Evolutionary conservation across 495 filamentous ascomycete genomes (phyloP).

Genomic region (Penicillium desertorum): DNA sequence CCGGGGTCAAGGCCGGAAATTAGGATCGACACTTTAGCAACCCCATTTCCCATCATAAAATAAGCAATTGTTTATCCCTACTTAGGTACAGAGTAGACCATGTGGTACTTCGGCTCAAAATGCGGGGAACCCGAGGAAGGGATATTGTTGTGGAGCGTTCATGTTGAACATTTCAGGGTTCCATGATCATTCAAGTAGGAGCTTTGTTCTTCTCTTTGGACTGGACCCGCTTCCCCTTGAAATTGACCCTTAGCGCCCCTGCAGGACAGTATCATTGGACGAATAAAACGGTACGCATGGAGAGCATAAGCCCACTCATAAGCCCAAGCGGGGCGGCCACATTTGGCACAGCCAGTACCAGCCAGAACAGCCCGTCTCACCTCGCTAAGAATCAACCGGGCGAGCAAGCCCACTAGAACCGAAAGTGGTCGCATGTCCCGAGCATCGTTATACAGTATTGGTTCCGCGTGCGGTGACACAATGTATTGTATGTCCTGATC

Average conservation of each 20-base stretch:
- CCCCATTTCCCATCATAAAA: neutral
- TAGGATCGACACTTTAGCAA: neutral
- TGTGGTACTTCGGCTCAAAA: neutral
- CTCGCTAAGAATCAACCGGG: neutral
- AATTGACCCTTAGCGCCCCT: neutral
- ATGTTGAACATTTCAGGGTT: neutral
- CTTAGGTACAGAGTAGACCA: neutral
- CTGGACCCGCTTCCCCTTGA: neutral
- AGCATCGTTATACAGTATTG: neutral
- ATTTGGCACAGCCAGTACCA: neutral
- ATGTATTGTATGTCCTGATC: neutral
- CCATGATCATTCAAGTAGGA: neutral
- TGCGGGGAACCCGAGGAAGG: neutral
- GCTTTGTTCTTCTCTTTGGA: neutral
- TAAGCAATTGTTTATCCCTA: neutral
- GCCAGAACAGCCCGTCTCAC: neutral
- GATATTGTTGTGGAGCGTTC: neutral
- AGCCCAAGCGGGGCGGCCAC: neutral
- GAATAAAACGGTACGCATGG: too few species aligned
- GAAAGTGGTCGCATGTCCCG: neutral
- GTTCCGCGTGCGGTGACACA: neutral
- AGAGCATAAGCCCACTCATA: too few species aligned
- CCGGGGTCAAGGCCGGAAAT: neutral
- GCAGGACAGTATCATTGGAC: neutral
- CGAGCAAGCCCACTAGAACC: neutral